phyloP scores from a whole-genome alignment of 805 yeast species.

The Jamesozyma hellenica region DNA sequence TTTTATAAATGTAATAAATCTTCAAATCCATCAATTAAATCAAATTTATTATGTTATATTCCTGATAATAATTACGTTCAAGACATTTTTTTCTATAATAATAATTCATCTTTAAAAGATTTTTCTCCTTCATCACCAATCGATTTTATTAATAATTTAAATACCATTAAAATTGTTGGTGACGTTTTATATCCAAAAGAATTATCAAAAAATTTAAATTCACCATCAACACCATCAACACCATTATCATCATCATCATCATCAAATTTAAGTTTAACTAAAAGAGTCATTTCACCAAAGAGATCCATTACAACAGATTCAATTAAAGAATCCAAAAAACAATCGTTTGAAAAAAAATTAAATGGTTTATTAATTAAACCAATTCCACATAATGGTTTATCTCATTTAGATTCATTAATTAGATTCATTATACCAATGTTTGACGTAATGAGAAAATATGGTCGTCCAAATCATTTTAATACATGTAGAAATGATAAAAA shows the following conservation, averaged over 20 bases:
- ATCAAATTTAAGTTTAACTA: not conserved
- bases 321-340: slow-evolving; percentile 2
- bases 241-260: not conserved
- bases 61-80: slow-evolving; percentile 22
- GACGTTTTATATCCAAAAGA: slow-evolving; percentile 10
- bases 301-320: slow-evolving; percentile 8
- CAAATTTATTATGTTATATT: slow-evolving; percentile 23
- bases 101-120: slow-evolving; percentile 3
- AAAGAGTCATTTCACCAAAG: slow-evolving; percentile 9
- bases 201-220: not conserved
- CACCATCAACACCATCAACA: slow-evolving; percentile 1
- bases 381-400: slow-evolving; percentile 55
- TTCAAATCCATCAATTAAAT: slow-evolving; percentile 11
- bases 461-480: slow-evolving; percentile 56
- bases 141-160: slow-evolving; percentile 9
- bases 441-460: slow-evolving; percentile 58
- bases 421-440: slow-evolving; percentile 55
- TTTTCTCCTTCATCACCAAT: not conserved
- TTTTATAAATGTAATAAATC: slow-evolving; percentile 24
- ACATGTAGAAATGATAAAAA: slow-evolving; percentile 41
- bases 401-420: slow-evolving; percentile 57
- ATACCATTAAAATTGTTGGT: slow-evolving; percentile 17
- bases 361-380: slow-evolving; percentile 45
- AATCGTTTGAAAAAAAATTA: slow-evolving; percentile 6
- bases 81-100: slow-evolving; percentile 21